phyloP scores from a whole-genome alignment of 2,329 filamentous ascomycete species.

The Calonectria crousiana region DNA sequence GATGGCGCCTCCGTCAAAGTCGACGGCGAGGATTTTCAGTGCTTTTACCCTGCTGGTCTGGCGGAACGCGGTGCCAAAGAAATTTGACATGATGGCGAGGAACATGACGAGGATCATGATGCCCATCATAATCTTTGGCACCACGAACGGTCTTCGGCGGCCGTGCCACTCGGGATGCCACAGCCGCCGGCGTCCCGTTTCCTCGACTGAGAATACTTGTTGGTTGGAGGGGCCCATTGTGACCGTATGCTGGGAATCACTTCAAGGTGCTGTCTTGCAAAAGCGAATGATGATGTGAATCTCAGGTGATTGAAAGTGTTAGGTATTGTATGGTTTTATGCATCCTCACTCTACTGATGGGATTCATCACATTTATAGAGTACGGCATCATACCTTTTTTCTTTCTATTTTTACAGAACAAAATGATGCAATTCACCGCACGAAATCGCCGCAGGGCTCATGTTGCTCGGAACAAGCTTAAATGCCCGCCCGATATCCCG shows the following conservation, averaged over 20 bases:
- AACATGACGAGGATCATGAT: slow-evolving; percentile 36
- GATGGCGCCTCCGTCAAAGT: slow-evolving; percentile 48
- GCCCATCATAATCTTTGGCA: slow-evolving; percentile 33
- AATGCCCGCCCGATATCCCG: background rate
- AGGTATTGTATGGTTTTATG: background rate
- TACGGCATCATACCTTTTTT: background rate
- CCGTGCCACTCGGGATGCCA: slow-evolving; percentile 27
- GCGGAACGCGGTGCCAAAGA: slow-evolving; percentile 49
- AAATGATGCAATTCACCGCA: background rate
- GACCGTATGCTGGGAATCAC: background rate
- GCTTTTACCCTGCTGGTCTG: slow-evolving; percentile 34
- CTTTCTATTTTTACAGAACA: background rate
- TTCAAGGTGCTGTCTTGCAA: background rate
- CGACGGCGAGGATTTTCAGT: slow-evolving; percentile 46
- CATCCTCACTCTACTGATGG: background rate
- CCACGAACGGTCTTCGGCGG: slow-evolving; percentile 26
- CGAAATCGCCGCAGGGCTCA: background rate
- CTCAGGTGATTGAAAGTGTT: background rate
- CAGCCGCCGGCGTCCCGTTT: slow-evolving; percentile 1
- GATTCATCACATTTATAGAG: background rate
- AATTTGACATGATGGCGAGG: slow-evolving; percentile 44
- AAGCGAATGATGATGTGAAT: background rate
- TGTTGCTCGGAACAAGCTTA: slow-evolving; percentile 3
- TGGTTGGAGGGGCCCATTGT: background rate
- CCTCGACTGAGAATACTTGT: slow-evolving; percentile 8